A percentile compares a stretch with the other conserved stretches of the same genome.
phyloP scores from a whole-genome alignment of 495 filamentous ascomycete genomes.

The Annulohypoxylon bovei region DNA sequence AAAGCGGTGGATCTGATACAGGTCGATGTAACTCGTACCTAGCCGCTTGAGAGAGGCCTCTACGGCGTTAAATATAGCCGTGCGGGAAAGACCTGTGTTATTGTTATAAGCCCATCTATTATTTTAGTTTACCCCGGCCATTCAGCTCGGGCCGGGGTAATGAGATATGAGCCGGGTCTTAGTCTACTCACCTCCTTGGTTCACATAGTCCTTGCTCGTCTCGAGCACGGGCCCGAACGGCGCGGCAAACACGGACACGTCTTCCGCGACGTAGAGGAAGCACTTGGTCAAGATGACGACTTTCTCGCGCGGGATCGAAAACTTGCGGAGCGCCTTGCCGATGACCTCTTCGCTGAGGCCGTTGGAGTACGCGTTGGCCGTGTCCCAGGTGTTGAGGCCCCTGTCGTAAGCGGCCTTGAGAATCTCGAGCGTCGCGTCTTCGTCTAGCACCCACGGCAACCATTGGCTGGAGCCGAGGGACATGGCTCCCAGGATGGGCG shows the following conservation, averaged over 20 bases:
- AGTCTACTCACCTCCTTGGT: constrained; percentile 28
- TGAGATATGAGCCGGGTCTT: not conserved
- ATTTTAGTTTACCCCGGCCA: not conserved
- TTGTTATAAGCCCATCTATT: constrained; percentile 24
- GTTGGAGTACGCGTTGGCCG: constrained; percentile 73
- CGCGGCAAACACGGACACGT: constrained; percentile 41
- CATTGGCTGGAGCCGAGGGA: constrained; percentile 61
- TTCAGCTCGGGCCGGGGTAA: not conserved
- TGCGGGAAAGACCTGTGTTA: constrained; percentile 59
- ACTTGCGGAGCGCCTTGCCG: constrained; percentile 79
- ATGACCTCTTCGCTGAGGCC: constrained; percentile 76
- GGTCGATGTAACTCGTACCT: constrained; percentile 70
- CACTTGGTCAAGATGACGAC: constrained; percentile 84
- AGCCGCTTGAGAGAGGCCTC: constrained; percentile 69
- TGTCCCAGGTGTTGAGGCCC: constrained; percentile 81
- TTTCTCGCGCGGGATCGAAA: constrained; percentile 77
- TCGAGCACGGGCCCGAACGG: constrained; percentile 38
- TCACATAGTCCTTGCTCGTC: constrained; percentile 40
- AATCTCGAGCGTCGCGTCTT: constrained; percentile 62
- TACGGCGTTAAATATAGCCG: constrained; percentile 72
- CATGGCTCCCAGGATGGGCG: constrained; percentile 69
- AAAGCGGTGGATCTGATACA: constrained; percentile 75
- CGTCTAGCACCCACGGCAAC: constrained; percentile 64
- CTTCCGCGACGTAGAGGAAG: constrained; percentile 66
- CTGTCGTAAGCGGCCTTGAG: constrained; percentile 73